phyloP scores from a whole-genome alignment of 257 asterid species.

The Scutellaria minor region DNA sequence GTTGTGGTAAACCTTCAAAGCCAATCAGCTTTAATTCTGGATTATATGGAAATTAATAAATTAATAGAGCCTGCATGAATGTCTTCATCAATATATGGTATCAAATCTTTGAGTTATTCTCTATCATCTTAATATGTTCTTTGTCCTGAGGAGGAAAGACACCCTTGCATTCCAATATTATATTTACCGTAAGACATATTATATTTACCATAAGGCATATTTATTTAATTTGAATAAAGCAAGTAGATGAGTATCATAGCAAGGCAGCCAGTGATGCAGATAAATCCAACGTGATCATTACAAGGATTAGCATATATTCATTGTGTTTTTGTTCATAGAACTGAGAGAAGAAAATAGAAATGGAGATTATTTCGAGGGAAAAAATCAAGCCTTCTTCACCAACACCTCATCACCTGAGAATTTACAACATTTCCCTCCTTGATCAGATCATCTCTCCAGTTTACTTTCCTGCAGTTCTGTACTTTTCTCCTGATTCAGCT shows the following conservation, averaged over 20 bases:
- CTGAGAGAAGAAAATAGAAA: background rate
- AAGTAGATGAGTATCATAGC: too few species aligned
- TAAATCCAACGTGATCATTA: background rate
- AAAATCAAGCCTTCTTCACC: conserved; percentile 28
- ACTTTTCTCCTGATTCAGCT: background rate
- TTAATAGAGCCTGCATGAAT: background rate
- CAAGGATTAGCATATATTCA: background rate
- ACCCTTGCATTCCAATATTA: background rate
- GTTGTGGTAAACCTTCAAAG: too few species aligned
- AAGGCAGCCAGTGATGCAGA: background rate
- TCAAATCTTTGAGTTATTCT: background rate
- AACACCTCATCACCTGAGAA: conserved; percentile 23
- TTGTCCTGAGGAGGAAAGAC: background rate
- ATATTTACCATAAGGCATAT: background rate
- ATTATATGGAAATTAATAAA: background rate
- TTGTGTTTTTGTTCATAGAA: background rate
- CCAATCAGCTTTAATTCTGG: background rate
- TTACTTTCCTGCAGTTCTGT: background rate
- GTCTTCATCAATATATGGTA: background rate
- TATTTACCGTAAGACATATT: too few species aligned
- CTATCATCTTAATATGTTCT: background rate
- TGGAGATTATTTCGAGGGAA: conserved; percentile 23
- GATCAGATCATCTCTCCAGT: conserved; percentile 19
- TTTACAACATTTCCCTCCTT: conserved; percentile 20
- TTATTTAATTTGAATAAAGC: too few species aligned